These are phyloP conservation scores for Neonectria coccinea DNA, from an alignment of 2,329 filamentous ascomycete genomes.

Conservation along the genomic window DNA sequence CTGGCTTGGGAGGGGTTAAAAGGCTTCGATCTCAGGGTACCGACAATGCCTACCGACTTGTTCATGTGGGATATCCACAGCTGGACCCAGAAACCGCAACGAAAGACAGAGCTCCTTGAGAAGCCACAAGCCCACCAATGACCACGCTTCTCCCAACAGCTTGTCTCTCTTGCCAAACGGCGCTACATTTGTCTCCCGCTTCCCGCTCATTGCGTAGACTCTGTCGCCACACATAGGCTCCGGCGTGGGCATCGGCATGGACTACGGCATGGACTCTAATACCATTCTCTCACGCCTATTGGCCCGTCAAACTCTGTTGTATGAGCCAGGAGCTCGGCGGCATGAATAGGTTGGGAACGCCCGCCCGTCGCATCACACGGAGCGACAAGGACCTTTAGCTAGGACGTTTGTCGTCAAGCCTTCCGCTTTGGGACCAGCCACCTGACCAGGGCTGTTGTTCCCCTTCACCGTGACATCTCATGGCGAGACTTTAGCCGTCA, in stretches of 20 bases:
- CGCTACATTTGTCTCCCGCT: constrained; percentile 7
- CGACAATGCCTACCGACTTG: not conserved
- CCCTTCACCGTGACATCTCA: constrained; percentile 33
- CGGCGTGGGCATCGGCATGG: not conserved
- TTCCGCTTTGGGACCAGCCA: constrained; percentile 43
- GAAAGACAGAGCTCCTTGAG: not conserved
- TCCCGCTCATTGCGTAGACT: constrained; percentile 5
- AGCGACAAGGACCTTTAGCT: constrained; percentile 39
- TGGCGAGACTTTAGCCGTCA: constrained; percentile 35
- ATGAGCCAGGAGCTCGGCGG: constrained; percentile 23
- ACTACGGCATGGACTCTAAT: constrained; percentile 10
- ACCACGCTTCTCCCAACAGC: not conserved
- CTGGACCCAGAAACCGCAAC: not conserved
- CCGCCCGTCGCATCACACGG: constrained; percentile 37
- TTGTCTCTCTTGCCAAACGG: constrained; percentile 6
- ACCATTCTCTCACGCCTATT: constrained; percentile 19
- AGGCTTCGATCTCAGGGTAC: not conserved
- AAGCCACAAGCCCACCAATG: constrained; percentile 8
- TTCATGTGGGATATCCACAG: not conserved
- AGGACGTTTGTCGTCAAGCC: constrained; percentile 36
- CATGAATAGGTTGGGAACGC: constrained; percentile 36
- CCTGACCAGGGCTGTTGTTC: constrained; percentile 38
- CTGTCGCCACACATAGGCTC: constrained; percentile 3
- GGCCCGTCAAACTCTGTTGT: constrained; percentile 28
- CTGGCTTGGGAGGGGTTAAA: not conserved